A percentile compares a stretch with the other conserved stretches of the same genome.
phyloP scores from a whole-genome alignment of 345 rosid species.

The Viola odorata region DNA sequence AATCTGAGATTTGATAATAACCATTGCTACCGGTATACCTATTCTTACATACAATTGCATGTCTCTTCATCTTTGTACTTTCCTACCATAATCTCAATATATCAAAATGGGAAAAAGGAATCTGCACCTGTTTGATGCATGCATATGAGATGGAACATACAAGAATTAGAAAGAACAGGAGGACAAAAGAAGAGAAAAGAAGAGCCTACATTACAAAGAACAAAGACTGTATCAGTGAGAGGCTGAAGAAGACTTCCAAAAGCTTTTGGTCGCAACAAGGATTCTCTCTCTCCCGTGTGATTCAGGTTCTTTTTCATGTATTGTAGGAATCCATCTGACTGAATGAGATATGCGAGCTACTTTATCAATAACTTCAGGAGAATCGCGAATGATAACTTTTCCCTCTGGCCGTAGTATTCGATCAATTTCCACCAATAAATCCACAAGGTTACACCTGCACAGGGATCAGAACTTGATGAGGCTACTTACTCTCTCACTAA shows the following conservation, averaged over 20 bases:
- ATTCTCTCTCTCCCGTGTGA: conserved; percentile 66
- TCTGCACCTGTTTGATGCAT: conserved; percentile 37
- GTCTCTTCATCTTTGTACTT: conserved; percentile 14
- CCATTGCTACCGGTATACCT: conserved; percentile 12
- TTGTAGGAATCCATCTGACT: conserved; percentile 58
- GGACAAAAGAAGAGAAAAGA: conserved; percentile 20
- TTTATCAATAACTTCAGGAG: conserved; percentile 77
- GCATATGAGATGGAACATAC: conserved; percentile 24
- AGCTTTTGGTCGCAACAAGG: conserved; percentile 63
- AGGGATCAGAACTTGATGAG: neutral
- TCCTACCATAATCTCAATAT: conserved; percentile 22
- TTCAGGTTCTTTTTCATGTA: conserved; percentile 68
- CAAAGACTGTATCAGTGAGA: conserved; percentile 31
- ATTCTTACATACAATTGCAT: conserved; percentile 14
- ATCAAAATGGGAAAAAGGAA: conserved; percentile 13
- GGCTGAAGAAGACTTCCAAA: conserved; percentile 52
- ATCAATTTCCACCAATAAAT: conserved; percentile 91
- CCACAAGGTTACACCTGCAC: conserved; percentile 82
- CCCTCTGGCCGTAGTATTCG: conserved; percentile 87
- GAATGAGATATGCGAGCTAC: conserved; percentile 61
- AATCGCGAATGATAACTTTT: conserved; percentile 65
- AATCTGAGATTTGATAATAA: conserved; percentile 4
- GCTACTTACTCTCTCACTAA: neutral
- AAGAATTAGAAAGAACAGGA: neutral
- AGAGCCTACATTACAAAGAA: conserved; percentile 38